These are phyloP conservation scores for Rhizopus stolonifer DNA, from an alignment of 371 early-diverging fungal genomes.

Conservation along the genomic window DNA sequence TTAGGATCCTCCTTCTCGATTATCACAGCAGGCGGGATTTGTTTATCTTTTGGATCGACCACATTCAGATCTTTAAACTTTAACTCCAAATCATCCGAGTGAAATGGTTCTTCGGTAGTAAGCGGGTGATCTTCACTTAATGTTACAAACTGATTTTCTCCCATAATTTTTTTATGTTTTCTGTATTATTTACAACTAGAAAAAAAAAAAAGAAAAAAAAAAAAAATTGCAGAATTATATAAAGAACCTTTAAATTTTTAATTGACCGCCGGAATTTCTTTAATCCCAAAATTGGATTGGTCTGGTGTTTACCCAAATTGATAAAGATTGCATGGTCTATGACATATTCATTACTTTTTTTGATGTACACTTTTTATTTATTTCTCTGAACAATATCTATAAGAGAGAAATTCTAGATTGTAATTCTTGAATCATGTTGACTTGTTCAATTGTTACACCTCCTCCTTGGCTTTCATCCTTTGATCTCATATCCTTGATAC, in stretches of 20 bases:
- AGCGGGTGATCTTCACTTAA: conserved; percentile 17
- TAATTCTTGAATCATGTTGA: conserved; percentile 68
- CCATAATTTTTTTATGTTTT: background rate
- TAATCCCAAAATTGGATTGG: no score
- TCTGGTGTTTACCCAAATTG: no score
- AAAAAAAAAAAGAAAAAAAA: background rate
- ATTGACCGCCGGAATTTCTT: no score
- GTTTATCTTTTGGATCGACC: conserved; percentile 18
- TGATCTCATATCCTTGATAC: conserved; percentile 83
- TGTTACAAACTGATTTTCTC: conserved; percentile 1
- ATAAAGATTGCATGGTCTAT: no score
- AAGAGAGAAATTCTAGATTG: conserved; percentile 34
- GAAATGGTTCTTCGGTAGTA: conserved; percentile 28
- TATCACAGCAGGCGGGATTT: conserved; percentile 22
- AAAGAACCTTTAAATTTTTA: no score
- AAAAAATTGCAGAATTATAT: background rate
- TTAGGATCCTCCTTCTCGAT: conserved; percentile 23
- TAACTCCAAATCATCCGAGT: conserved; percentile 11
- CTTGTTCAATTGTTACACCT: conserved; percentile 59
- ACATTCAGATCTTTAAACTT: conserved; percentile 24
- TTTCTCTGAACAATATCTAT: conserved; percentile 9
- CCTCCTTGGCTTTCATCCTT: conserved; percentile 63
- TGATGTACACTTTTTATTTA: background rate
- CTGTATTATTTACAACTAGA: conserved; percentile 5
- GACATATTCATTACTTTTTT: no score